Evolutionary conservation across 306 rosid genomes (phyloP).

Genomic region (Comarum palustre): DNA sequence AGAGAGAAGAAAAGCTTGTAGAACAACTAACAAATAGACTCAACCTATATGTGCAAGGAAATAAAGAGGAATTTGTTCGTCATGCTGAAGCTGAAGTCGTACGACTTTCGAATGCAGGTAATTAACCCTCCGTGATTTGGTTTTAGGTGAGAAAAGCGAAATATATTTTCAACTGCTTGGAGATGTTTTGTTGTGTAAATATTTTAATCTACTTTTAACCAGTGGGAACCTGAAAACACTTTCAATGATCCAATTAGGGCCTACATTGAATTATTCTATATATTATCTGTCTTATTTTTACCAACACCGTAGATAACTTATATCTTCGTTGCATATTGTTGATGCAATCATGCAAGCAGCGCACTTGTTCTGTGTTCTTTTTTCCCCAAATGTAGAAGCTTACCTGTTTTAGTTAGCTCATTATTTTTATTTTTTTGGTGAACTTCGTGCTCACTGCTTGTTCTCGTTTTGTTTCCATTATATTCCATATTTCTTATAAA

Average conservation of each 20-base stretch:
- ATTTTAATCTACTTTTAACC: background rate
- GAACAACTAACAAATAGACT: slow-evolving; percentile 70
- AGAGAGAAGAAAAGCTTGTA: slow-evolving; percentile 89
- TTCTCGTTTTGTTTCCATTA: background rate
- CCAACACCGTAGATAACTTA: background rate
- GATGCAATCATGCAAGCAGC: background rate
- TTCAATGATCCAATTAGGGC: background rate
- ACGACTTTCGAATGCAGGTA: slow-evolving; percentile 91
- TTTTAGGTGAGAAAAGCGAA: background rate
- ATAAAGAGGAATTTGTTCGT: slow-evolving; percentile 58
- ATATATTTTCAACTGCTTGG: background rate
- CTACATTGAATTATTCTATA: background rate
- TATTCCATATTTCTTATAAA: background rate
- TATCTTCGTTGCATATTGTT: background rate
- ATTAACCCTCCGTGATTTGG: background rate
- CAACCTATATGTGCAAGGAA: slow-evolving; percentile 77
- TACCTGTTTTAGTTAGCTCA: background rate
- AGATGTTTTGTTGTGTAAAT: background rate
- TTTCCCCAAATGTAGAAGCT: background rate
- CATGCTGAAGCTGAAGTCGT: slow-evolving; percentile 82
- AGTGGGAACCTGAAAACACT: slow-evolving; percentile 12
- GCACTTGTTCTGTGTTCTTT: background rate
- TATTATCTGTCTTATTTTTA: background rate
- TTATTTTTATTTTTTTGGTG: background rate
- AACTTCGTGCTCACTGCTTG: background rate